phyloP scores from a whole-genome alignment of 73 alveolate species.

The Urostyla sp. region DNA sequence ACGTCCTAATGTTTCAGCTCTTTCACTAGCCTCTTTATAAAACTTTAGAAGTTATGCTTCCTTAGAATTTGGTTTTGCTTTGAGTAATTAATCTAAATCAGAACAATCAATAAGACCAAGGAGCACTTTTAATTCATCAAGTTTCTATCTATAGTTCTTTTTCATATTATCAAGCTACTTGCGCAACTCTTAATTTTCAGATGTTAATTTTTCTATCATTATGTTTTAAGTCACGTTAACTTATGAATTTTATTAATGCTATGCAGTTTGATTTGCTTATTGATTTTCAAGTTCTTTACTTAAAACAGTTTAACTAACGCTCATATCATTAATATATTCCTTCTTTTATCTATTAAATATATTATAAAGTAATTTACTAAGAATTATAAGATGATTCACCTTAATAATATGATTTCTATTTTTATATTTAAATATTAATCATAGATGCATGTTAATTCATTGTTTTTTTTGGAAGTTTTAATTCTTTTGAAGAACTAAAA shows the following conservation, averaged over 20 bases:
- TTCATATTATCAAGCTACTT: conserved; percentile 31
- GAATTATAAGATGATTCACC: conserved; percentile 22
- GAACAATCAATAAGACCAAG: conserved; percentile 28
- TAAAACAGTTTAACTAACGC: background rate
- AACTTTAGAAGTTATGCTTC: conserved; percentile 10
- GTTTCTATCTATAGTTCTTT: conserved; percentile 19
- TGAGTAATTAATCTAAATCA: conserved; percentile 19
- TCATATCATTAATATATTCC: background rate
- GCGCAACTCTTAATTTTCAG: conserved; percentile 18
- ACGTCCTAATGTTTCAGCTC: conserved; percentile 38
- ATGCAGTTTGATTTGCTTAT: conserved; percentile 22
- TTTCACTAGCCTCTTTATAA: conserved; percentile 27
- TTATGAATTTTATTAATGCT: no score
- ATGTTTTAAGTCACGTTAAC: no score
- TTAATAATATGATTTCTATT: background rate
- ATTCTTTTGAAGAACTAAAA: background rate
- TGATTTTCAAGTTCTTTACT: background rate
- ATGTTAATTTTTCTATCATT: conserved; percentile 33
- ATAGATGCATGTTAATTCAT: background rate
- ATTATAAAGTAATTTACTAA: background rate
- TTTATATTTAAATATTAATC: background rate
- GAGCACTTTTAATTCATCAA: conserved; percentile 21
- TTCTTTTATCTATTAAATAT: background rate
- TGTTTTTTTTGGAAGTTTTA: background rate
- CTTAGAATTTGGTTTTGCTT: conserved; percentile 36